Base-by-base conservation (phyloP, 140 eudicot genomes). In the Bidens hawaiensis region DNA sequence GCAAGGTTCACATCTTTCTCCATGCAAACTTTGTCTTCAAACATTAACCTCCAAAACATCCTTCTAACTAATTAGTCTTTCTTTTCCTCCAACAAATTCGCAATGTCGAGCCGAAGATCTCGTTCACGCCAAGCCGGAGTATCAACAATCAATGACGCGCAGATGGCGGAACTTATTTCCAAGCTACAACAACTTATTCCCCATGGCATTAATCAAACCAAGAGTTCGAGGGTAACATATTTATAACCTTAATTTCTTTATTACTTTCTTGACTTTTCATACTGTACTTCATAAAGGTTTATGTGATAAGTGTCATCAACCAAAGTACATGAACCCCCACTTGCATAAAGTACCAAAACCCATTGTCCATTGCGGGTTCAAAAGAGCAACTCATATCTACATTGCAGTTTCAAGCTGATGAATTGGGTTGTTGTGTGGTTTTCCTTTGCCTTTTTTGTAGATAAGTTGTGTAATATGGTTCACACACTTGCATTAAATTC, bases 21-120 rank as follows among this genome's bases (percentile, higher is more conserved):
- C 78, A 74, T 74, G 78, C 78, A 74, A 74, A 49, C 68, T 60
- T 60, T 60, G 38, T 66, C 48, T 30, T 66, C 67, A 73, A 45
- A 12, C 17, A 16, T 55, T 61, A 55, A 49, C 68, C 34, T 60
- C 55, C 43, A 60, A 46, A 64, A 14, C 43, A 50, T 65, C 65
- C 42, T 40, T 58, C 34, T 21, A n/a, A n/a, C 34, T 21, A 49
- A 1, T 4, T 11, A 15, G 16, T 61, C 21, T 3, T 9, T 13
- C 3, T 5, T n/a, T 15, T 4, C 46, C 58, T 17, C n/a, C 12
- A 0, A 23, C 71, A 24, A 31, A 64, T 30, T 15, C 4, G 24
- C 46, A 72, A 90, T 90, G 97, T 90, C 97, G 17, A 84, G 85
- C 88, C 62, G 97, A 62, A 84, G 97, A 73, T 84, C 96, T 13